phyloP scores from a whole-genome alignment of 495 filamentous ascomycete genomes.

The Thermochaetoides thermophila region DNA sequence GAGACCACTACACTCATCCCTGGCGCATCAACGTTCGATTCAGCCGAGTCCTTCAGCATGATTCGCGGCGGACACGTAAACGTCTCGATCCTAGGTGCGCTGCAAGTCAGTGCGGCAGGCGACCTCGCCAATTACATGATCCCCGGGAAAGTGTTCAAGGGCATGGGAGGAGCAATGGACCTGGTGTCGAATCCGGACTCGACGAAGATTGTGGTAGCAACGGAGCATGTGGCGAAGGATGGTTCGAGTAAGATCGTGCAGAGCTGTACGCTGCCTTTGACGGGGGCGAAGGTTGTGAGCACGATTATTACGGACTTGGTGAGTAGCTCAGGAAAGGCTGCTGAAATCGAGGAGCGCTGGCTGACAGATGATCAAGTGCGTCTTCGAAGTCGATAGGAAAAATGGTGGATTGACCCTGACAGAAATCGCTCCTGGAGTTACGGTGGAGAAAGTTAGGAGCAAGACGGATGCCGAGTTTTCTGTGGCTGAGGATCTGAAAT shows the following conservation, averaged over 20 bases:
- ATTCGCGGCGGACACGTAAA: constrained; percentile 47
- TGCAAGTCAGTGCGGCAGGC: constrained; percentile 43
- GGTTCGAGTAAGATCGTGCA: constrained; percentile 44
- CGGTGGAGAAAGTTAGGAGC: constrained; percentile 35
- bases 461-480: constrained; percentile 41
- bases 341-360: neutral
- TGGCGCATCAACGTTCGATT: constrained; percentile 42
- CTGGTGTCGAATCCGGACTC: constrained; percentile 42
- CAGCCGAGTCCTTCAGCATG: constrained; percentile 46
- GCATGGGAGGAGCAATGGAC: constrained; percentile 51
- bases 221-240: constrained; percentile 47
- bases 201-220: constrained; percentile 48
- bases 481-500: constrained; percentile 32
- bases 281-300: constrained; percentile 36
- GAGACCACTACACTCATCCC: constrained; percentile 44
- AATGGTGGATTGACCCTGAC: constrained; percentile 36
- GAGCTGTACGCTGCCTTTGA: constrained; percentile 40
- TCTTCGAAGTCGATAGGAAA: constrained; percentile 42
- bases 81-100: constrained; percentile 44
- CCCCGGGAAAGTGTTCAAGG: constrained; percentile 47
- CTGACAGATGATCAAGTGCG: constrained; percentile 21
- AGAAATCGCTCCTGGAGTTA: constrained; percentile 40
- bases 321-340: constrained; percentile 8
- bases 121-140: constrained; percentile 53
- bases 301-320: constrained; percentile 46